A percentile compares a stretch with the other conserved stretches of the same genome.
These are phyloP conservation scores for Ustilago bromivora DNA, from an alignment of 1,284 basidiomycete genomes.

Conservation along the genomic window DNA sequence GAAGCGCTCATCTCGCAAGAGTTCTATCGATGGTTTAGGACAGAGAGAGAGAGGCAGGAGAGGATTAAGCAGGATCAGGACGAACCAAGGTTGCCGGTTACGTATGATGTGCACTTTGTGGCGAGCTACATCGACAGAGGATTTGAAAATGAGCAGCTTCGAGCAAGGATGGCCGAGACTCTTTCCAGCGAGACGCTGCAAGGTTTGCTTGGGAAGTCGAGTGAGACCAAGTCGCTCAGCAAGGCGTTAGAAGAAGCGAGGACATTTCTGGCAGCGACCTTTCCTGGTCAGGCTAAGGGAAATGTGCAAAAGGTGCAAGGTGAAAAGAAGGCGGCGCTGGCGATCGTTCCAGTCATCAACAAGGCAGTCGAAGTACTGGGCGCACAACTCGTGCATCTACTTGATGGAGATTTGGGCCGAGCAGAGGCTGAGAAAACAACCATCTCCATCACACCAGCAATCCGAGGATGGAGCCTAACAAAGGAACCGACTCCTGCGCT, in stretches of 20 bases:
- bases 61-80: constrained; percentile 53
- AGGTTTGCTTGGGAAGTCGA: neutral
- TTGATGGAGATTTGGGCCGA: constrained; percentile 14
- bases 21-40: constrained; percentile 46
- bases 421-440: constrained; percentile 5
- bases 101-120: constrained; percentile 44
- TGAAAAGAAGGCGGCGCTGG: constrained; percentile 4
- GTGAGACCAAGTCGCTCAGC: neutral
- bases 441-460: neutral
- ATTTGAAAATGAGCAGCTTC: constrained; percentile 29
- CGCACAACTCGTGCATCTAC: constrained; percentile 9
- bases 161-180: constrained; percentile 6
- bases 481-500: constrained; percentile 17
- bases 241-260: constrained; percentile 15
- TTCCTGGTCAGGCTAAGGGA: neutral
- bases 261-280: constrained; percentile 13
- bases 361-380: constrained; percentile 26
- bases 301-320: neutral
- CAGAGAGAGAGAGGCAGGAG: constrained; percentile 53
- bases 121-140: constrained; percentile 44
- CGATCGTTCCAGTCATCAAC: constrained; percentile 21
- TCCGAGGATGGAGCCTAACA: neutral
- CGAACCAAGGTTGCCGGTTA: constrained; percentile 46
- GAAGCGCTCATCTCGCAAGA: constrained; percentile 45
- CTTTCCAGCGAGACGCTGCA: constrained; percentile 10